Percentiles rank a stretch among this genome's conserved stretches.
phyloP scores from a whole-genome alignment of 768 basidiomycete genomes.

The Clitopilus hobsonii region DNA sequence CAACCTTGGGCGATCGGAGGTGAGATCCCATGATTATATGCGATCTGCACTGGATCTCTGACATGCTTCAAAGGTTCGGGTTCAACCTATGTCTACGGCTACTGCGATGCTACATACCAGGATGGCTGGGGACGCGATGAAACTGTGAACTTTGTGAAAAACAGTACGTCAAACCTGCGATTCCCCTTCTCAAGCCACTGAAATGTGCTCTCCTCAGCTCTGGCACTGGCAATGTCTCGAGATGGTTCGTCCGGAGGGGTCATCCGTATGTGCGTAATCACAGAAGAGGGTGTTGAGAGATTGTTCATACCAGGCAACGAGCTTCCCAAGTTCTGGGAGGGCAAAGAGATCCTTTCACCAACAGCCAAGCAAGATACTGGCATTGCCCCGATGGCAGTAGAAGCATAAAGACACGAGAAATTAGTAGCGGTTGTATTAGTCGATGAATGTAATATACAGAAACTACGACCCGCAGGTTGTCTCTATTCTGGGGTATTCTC shows the following conservation, averaged over 20 bases:
- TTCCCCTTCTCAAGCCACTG: neutral
- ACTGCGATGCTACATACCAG: conserved; percentile 96
- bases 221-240: conserved; percentile 93
- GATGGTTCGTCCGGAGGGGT: conserved; percentile 98
- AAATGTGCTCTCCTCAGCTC: conserved; percentile 44
- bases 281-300: conserved; percentile 86
- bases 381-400: conserved; percentile 44
- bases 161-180: conserved; percentile 59
- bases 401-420: conserved; percentile 24
- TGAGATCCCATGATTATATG: conserved; percentile 25
- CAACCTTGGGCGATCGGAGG: conserved; percentile 99
- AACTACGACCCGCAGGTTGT: too few species aligned
- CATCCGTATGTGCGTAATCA: conserved; percentile 96
- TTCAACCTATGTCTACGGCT: conserved; percentile 97
- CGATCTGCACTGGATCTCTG: conserved; percentile 1
- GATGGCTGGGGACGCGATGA: conserved; percentile 90
- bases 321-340: conserved; percentile 88
- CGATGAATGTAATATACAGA: neutral
- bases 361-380: conserved; percentile 28
- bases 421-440: neutral
- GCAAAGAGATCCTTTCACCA: conserved; percentile 58
- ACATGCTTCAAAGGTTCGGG: conserved; percentile 66
- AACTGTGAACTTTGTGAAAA: conserved; percentile 91
- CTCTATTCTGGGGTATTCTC: conserved; percentile 23
- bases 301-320: conserved; percentile 89